Conservation (phyloP, 345 rosid species). For the Moricandia arvensis region DNA sequence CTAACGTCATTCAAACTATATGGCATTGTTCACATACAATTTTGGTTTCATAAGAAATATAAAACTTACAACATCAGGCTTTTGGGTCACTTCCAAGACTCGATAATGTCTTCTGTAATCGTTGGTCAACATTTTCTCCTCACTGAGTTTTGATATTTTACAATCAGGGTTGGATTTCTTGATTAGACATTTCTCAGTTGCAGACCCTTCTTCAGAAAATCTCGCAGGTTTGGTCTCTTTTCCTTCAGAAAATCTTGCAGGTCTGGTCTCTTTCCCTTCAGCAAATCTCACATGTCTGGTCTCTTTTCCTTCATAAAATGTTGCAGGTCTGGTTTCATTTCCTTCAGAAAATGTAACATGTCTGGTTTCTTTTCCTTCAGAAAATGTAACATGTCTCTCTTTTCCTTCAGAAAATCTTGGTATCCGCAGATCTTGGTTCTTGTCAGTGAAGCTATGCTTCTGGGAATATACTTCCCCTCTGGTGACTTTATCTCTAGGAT, state of each 20-base stretch:
- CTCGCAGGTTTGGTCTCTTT: no score
- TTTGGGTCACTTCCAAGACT: slow-evolving; percentile 41
- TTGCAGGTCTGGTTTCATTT: neutral
- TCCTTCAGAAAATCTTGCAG: neutral
- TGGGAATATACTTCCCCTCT: slow-evolving; percentile 1
- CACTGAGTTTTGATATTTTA: slow-evolving; percentile 25
- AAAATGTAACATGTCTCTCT: neutral
- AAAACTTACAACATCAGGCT: slow-evolving; percentile 58
- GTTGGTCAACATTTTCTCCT: slow-evolving; percentile 29
- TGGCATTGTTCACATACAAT: neutral
- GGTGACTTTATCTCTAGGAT: neutral
- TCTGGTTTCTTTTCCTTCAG: neutral
- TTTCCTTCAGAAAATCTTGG: neutral
- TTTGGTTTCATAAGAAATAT: neutral
- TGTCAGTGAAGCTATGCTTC: slow-evolving; percentile 11
- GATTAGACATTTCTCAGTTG: slow-evolving; percentile 22
- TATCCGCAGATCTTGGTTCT: slow-evolving; percentile 20
- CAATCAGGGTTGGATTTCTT: slow-evolving; percentile 39
- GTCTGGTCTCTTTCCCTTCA: neutral
- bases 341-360: neutral
- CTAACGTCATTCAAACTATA: slow-evolving; percentile 3
- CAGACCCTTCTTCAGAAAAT: no score
- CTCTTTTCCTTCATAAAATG: neutral
- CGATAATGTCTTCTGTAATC: slow-evolving; percentile 23
- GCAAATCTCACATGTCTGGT: neutral